Conservation (phyloP, 1,284 basidiomycete species). For the Malassezia psittaci region DNA sequence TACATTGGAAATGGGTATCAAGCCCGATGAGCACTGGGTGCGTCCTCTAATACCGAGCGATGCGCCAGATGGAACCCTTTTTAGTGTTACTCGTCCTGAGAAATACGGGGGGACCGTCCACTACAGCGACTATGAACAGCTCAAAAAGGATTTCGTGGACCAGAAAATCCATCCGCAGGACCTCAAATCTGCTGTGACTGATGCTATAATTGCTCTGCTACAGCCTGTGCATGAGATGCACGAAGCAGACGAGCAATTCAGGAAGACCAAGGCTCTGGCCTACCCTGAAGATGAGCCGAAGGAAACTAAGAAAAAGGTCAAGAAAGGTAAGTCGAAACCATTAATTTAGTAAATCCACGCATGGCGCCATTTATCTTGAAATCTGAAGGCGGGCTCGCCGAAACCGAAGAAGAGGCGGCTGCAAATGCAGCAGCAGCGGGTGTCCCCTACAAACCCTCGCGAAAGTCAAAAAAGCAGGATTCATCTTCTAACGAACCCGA, state of each 20-base stretch:
- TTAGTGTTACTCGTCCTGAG: slow-evolving; percentile 65
- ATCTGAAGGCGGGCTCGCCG: slow-evolving; percentile 31
- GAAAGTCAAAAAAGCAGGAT: slow-evolving; percentile 18
- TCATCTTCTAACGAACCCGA: not conserved
- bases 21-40: slow-evolving; percentile 17
- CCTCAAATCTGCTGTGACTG: slow-evolving; percentile 70
- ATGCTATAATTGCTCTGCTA: slow-evolving; percentile 66
- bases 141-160: slow-evolving; percentile 67
- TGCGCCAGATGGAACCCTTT: slow-evolving; percentile 67
- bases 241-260: slow-evolving; percentile 68
- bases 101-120: slow-evolving; percentile 77
- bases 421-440: slow-evolving; percentile 18
- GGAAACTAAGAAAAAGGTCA: slow-evolving; percentile 36
- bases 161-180: slow-evolving; percentile 80
- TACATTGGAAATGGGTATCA: slow-evolving; percentile 19
- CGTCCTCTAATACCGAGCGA: slow-evolving; percentile 51
- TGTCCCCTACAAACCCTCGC: slow-evolving; percentile 18
- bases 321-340: slow-evolving; percentile 20
- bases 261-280: slow-evolving; percentile 64
- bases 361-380: slow-evolving; percentile 29
- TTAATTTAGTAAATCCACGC: slow-evolving; percentile 24
- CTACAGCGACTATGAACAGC: slow-evolving; percentile 59
- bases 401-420: slow-evolving; percentile 25
- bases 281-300: slow-evolving; percentile 57
- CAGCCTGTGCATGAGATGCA: slow-evolving; percentile 72